Evolutionary conservation across 129 eudicot genomes (phyloP), one percentile per base, ranked within the genome.

Genomic region (Flaveria ramosissima): DNA sequence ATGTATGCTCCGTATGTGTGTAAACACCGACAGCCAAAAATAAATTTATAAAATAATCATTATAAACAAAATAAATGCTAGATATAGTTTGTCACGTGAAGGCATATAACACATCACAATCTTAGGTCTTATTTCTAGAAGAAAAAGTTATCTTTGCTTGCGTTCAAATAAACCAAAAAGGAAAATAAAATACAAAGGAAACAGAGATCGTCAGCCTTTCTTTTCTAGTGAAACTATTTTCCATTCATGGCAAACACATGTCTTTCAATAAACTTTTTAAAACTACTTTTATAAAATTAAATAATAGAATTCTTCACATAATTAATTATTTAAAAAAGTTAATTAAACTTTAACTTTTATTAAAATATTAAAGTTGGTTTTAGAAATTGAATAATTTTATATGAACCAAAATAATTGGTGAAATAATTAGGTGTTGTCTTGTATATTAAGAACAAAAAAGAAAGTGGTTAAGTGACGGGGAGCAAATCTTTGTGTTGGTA

Each of bases 401-500:
- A 13, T 10, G 13, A 39, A 4, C 7, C 27, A 16, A 36, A 69
- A 69, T 69, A 46, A 70, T 78, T 78, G 71, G 19, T 16, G 14
- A 56, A 68, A 41, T 36, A 20, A 41, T 13, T 11, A 36, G 3
- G 57, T 12, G 61, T 72, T 80, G 84, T 80, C 80, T 43, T 19
- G 53, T 53, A 45, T 53, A 73, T 50, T 80, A 43, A 66, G 70
- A 74, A 80, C 84, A 80, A 43, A 17, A 55, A 67, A 73, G 71
- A 32, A 74, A 80, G 76, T 68, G 76, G 80, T 59, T 74, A 74
- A 80, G 70, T 43, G 76, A 74, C 21, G 70, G 80, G 84, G 84
- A 74, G 63, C 84, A 80, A 74, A 80, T 80, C 84, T 80, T 74
- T 80, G 71, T 74, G 79, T 64, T 67, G 64, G 53, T 66, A 61